Base-by-base conservation (phyloP, 208 protist genomes). In the Crithidia bombi region DNA sequence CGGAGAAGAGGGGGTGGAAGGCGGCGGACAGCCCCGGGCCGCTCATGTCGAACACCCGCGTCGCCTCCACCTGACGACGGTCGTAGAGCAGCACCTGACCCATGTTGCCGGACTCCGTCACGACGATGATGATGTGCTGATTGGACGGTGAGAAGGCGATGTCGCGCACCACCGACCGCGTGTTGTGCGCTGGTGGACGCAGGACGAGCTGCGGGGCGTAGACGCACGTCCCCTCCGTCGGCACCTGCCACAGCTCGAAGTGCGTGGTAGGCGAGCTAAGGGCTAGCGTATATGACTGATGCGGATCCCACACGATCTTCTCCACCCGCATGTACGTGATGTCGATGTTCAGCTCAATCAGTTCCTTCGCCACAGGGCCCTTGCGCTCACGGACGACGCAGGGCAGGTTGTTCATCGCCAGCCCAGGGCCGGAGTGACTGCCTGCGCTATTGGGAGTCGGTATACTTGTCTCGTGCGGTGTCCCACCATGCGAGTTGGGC, bases 201-300 rank as follows among this genome's bases (percentile, higher is more conserved):
- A 93, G 79, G n/a, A 87, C 78, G 21, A 92, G 70, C 51, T 79
- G 70, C 0, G 88, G 88, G 28, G 83, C 69, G 64, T 87, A 85
- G 35, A 92, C 84, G 19, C 54, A 54, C 32, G 54, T 63, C 23
- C 66, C 74, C 15, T 76, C 73, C 9, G 75, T 78, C 12, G 83
- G 86, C 35, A 96, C 82, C 26, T 77, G 70, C 87, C 91, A 94
- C 38, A 96, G 59, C 73, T 96, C 89, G 73, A 96, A 96, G 69
- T 90, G 78, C 14, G 85, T 93, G 12, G 72, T 63, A 0, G 79
- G 58, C 11, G 84, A 89, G 35, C 74, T 89, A 21, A 94, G 81
- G 5, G 87, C 87, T n/a, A 96, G 79, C n/a, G 89, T 93, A 76
- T 96, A 93, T 25, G 82, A 76, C 36, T 90, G 81, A 65, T 96